Percentiles rank a stretch among this genome's conserved stretches.
These are phyloP conservation scores for Yarrowia keelungensis DNA, from an alignment of 805 yeast species.

Conservation along the genomic window DNA sequence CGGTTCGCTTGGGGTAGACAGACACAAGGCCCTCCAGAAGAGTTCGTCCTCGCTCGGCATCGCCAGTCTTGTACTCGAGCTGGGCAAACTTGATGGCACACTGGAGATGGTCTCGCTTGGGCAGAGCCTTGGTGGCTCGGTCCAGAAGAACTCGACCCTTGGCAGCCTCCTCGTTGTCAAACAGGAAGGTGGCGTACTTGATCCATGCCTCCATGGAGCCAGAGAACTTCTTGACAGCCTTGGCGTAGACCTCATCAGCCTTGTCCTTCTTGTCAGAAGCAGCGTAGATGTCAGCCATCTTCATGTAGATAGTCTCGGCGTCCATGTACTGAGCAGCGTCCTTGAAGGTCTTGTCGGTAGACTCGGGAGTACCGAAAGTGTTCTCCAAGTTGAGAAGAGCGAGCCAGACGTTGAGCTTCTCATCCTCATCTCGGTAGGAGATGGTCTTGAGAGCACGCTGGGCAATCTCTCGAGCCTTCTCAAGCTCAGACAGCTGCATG, in stretches of 20 bases:
- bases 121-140: slow-evolving; percentile 71
- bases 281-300: slow-evolving; percentile 74
- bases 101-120: slow-evolving; percentile 67
- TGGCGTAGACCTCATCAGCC: slow-evolving; percentile 72
- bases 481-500: slow-evolving; percentile 89
- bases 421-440: slow-evolving; percentile 88
- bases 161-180: slow-evolving; percentile 59
- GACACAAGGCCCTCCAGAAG: slow-evolving; percentile 89
- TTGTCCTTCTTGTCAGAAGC: slow-evolving; percentile 73
- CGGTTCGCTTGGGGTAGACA: slow-evolving; percentile 90
- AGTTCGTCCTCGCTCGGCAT: slow-evolving; percentile 92
- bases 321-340: slow-evolving; percentile 93
- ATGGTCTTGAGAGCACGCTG: slow-evolving; percentile 92
- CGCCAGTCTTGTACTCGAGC: slow-evolving; percentile 80
- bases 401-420: slow-evolving; percentile 93
- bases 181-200: slow-evolving; percentile 75
- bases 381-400: slow-evolving; percentile 93
- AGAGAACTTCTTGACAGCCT: slow-evolving; percentile 81
- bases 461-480: slow-evolving; percentile 92
- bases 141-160: slow-evolving; percentile 74
- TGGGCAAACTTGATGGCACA: slow-evolving; percentile 88
- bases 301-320: slow-evolving; percentile 77
- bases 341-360: slow-evolving; percentile 79
- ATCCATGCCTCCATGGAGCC: slow-evolving; percentile 75
- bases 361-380: slow-evolving; percentile 85